Base-by-base conservation (phyloP, 306 rosid genomes). In the Fagus crenata region DNA sequence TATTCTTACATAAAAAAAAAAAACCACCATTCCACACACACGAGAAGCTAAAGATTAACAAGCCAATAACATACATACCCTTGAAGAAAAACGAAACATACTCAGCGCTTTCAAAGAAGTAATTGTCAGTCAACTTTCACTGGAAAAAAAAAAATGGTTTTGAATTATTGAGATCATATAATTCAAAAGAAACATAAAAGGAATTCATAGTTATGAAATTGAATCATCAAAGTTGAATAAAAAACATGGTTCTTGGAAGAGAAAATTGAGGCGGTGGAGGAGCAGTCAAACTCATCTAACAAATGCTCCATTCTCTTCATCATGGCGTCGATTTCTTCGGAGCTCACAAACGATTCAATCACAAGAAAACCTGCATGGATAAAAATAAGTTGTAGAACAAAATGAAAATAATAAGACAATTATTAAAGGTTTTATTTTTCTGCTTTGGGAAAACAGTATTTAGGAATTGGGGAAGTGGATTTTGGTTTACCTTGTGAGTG, bases 221-320 rank as follows among this genome's bases (percentile, higher is more conserved):
- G 12, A 67, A 5, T 46, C 11, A 46, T 39, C 33, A 67, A 39
- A 37, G 17, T 67, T n/a, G 33, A 67, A 18, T 51, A 4, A 63
- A 39, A 22, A 75, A 94, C 97, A 91, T 95, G 97, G 78, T 95
- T 95, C 77, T 86, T 91, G 67, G 97, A 87, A 60, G 97, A 95
- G 93, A 92, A 95, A 81, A 92, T 84, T 46, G 98, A 92, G 85
- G 89, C 78, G 76, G 95, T 87, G 85, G 91, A 70, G 32, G 96
- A 87, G 86, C 80, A 81, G 77, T 95, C 93, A 81, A 95, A 95
- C 32, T 84, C 87, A 41, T 87, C 70, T 3, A 95, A 88, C 86
- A 95, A 81, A 77, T 86, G 86, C 15, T 87, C 88, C 97, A 92
- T 95, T 78, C 90, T 86, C 80, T 78, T 90, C 81, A 85, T 81